These are phyloP conservation scores for Gastrolobium villosum DNA, from an alignment of 306 rosid species.

Conservation along the genomic window DNA sequence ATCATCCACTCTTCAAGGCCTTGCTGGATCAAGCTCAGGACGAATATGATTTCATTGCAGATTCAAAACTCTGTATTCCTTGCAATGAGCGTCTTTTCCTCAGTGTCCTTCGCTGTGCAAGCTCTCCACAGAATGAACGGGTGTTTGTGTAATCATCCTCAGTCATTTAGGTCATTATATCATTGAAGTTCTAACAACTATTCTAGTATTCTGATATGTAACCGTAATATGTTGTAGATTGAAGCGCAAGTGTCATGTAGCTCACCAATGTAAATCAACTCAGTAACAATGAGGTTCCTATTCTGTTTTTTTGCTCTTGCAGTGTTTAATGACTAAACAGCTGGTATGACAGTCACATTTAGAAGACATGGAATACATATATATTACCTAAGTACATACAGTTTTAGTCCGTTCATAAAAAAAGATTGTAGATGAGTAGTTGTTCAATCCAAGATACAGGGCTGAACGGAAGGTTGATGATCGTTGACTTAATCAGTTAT, in stretches of 20 bases:
- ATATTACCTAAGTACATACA: neutral
- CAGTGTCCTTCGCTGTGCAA: constrained; percentile 64
- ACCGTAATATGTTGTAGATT: constrained; percentile 43
- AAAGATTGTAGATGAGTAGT: neutral
- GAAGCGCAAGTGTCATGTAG: constrained; percentile 37
- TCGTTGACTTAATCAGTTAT: too few species aligned
- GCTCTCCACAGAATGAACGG: constrained; percentile 49
- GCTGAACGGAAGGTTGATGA: too few species aligned
- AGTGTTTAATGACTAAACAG: neutral
- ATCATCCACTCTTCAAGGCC: constrained; percentile 86
- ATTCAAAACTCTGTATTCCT: constrained; percentile 83
- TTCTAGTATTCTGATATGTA: constrained; percentile 50
- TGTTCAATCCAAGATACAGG: neutral
- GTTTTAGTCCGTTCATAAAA: neutral
- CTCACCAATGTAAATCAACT: constrained; percentile 45
- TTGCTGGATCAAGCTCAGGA: constrained; percentile 88
- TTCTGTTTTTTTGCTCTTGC: constrained; percentile 37
- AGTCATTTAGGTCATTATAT: constrained; percentile 30
- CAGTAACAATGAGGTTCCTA: neutral
- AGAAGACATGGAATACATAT: neutral
- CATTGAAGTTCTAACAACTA: constrained; percentile 43
- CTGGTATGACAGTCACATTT: neutral
- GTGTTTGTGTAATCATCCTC: constrained; percentile 38
- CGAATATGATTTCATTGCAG: constrained; percentile 76
- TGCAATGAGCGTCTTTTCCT: constrained; percentile 81